A percentile compares a stretch with the other conserved stretches of the same genome.
phyloP scores from a whole-genome alignment of 2,329 filamentous ascomycete species.

The Bertia moriformis region DNA sequence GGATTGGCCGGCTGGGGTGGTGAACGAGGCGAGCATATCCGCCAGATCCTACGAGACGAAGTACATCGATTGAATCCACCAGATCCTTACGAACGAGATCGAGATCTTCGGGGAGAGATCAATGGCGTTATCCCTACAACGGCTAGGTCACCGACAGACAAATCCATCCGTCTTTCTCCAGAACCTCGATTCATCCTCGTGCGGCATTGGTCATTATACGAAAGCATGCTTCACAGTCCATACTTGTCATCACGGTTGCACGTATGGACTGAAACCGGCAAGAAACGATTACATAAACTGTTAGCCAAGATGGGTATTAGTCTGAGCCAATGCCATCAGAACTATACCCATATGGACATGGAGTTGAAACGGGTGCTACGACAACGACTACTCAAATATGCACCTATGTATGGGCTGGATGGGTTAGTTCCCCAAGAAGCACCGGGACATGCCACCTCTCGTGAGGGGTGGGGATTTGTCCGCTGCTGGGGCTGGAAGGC shows the following conservation, averaged over 20 bases:
- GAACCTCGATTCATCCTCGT: constrained; percentile 88
- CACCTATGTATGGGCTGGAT: constrained; percentile 82
- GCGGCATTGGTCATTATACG: constrained; percentile 91
- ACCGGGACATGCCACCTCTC: constrained; percentile 55
- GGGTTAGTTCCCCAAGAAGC: constrained; percentile 74
- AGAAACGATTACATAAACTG: constrained; percentile 81
- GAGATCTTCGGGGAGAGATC: constrained; percentile 42
- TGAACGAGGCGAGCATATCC: constrained; percentile 67
- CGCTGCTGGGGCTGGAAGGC: constrained; percentile 96
- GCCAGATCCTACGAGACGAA: constrained; percentile 79
- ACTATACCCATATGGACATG: constrained; percentile 97
- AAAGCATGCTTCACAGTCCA: constrained; percentile 94
- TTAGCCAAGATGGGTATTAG: constrained; percentile 97
- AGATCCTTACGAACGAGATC: constrained; percentile 42
- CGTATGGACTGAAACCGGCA: constrained; percentile 82
- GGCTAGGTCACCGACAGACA: constrained; percentile 78
- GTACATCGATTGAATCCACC: constrained; percentile 84
- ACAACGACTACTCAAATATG: constrained; percentile 76
- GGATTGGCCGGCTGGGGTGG: constrained; percentile 63
- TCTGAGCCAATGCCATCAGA: constrained; percentile 83
- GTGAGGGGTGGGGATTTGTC: constrained; percentile 94
- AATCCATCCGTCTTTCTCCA: constrained; percentile 77
- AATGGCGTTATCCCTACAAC: constrained; percentile 79
- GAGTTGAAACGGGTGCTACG: constrained; percentile 79
- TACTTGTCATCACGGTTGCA: constrained; percentile 84